Evolutionary conservation across 331 rosid genomes (phyloP).

Genomic region (Dryas integrifolia): DNA sequence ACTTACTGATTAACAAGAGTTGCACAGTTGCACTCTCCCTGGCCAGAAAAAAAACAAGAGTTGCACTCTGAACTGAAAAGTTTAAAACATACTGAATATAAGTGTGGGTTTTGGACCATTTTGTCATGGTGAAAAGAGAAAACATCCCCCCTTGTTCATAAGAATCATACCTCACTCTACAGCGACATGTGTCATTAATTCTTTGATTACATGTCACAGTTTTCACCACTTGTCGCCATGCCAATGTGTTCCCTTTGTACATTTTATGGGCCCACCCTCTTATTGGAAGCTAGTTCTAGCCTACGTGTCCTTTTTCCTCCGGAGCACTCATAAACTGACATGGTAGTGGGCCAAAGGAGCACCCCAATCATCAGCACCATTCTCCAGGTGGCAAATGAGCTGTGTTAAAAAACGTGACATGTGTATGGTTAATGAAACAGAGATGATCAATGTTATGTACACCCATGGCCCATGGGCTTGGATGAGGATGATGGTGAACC

Average conservation of each 20-base stretch:
- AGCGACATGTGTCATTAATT: slow-evolving; percentile 2
- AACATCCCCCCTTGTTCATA: background rate
- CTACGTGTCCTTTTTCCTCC: background rate
- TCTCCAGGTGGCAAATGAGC: background rate
- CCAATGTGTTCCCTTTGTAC: background rate
- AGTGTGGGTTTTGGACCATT: background rate
- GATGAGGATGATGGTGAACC: background rate
- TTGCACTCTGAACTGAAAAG: no score
- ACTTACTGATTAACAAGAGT: no score
- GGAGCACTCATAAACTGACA: background rate
- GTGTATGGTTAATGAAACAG: no score
- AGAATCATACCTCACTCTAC: background rate
- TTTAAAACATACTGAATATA: no score
- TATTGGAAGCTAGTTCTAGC: background rate
- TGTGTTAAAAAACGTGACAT: background rate
- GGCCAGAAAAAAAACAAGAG: no score
- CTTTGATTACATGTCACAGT: background rate
- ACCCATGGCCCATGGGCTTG: background rate
- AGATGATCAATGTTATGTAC: no score
- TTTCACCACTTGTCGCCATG: background rate
- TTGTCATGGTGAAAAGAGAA: background rate
- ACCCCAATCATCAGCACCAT: slow-evolving; percentile 2
- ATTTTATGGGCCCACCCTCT: background rate
- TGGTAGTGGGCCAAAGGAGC: background rate
- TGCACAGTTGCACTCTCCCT: no score